A percentile compares a stretch with the other conserved stretches of the same genome.
Evolutionary conservation across 2,329 filamentous ascomycete species (phyloP).

Genomic region (Pseudogymnoascus sp.): DNA sequence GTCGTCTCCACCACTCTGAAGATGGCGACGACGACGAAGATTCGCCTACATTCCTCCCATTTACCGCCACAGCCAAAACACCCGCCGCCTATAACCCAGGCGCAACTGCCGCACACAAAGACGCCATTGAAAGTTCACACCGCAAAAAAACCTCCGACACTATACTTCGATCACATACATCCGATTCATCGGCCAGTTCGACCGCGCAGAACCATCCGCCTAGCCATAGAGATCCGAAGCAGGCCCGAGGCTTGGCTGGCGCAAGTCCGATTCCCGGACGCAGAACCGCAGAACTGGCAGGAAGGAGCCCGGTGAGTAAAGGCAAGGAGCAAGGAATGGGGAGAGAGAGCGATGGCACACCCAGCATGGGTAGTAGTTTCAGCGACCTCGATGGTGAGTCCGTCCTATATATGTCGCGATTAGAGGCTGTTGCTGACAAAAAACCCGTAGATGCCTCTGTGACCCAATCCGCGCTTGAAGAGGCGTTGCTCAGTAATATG

Average conservation of each 20-base stretch:
- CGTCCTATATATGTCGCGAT: background rate
- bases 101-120: constrained; percentile 19
- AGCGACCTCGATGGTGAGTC: constrained; percentile 69
- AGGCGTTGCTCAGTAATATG: constrained; percentile 67
- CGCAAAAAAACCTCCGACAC: constrained; percentile 17
- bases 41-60: constrained; percentile 26
- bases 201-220: constrained; percentile 17
- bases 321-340: constrained; percentile 31
- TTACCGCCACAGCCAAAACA: constrained; percentile 11
- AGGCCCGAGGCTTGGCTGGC: constrained; percentile 14
- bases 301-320: constrained; percentile 44
- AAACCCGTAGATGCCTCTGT: constrained; percentile 59
- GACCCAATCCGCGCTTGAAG: constrained; percentile 72
- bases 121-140: constrained; percentile 19
- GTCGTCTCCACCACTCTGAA: constrained; percentile 21
- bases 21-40: constrained; percentile 25
- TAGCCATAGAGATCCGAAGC: constrained; percentile 14
- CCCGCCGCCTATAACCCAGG: constrained; percentile 21
- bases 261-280: constrained; percentile 48
- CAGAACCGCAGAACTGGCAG: constrained; percentile 49
- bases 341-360: constrained; percentile 62
- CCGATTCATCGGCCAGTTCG: constrained; percentile 55
- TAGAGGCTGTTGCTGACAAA: constrained; percentile 10
- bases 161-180: constrained; percentile 34
- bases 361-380: constrained; percentile 78